Evolutionary conservation across 768 basidiomycete genomes (phyloP).

Genomic region (Butyriboletus loyo): DNA sequence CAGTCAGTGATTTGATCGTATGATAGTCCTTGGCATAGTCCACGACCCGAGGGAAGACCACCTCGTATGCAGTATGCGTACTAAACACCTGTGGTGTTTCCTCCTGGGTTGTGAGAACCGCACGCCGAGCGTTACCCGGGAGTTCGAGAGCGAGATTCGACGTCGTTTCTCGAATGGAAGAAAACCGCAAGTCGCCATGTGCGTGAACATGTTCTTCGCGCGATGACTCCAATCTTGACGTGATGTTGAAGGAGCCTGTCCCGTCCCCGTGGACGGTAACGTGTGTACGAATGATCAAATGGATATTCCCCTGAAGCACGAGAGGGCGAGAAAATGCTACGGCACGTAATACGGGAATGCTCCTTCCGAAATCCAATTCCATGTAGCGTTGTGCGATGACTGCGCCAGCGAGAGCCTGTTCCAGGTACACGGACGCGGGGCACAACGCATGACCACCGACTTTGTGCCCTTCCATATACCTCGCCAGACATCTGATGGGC

Average conservation of each 20-base stretch:
- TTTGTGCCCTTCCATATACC: constrained; percentile 53
- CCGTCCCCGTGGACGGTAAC: constrained; percentile 37
- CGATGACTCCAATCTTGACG: constrained; percentile 36
- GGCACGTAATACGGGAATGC: constrained; percentile 37
- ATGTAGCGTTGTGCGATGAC: constrained; percentile 35
- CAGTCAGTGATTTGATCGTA: constrained; percentile 51
- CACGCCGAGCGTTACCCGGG: constrained; percentile 34
- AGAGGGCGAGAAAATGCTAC: constrained; percentile 54
- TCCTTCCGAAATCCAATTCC: constrained; percentile 31
- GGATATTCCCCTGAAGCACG: constrained; percentile 38
- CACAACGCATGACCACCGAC: constrained; percentile 56
- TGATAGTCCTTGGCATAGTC: constrained; percentile 58
- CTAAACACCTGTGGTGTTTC: constrained; percentile 46
- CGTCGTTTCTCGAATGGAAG: constrained; percentile 28
- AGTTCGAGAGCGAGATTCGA: constrained; percentile 39
- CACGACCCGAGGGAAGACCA: constrained; percentile 68
- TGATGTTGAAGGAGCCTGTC: constrained; percentile 44
- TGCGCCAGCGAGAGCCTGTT: constrained; percentile 50
- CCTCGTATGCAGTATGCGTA: constrained; percentile 56
- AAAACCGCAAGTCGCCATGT: constrained; percentile 45
- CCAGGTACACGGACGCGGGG: constrained; percentile 65
- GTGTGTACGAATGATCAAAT: constrained; percentile 36
- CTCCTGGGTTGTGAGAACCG: no score
- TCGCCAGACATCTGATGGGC: constrained; percentile 41
- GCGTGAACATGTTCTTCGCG: constrained; percentile 39